Evolutionary conservation across 75 land plant species (phyloP).

Genomic region (Selaginella moellendorffii): DNA sequence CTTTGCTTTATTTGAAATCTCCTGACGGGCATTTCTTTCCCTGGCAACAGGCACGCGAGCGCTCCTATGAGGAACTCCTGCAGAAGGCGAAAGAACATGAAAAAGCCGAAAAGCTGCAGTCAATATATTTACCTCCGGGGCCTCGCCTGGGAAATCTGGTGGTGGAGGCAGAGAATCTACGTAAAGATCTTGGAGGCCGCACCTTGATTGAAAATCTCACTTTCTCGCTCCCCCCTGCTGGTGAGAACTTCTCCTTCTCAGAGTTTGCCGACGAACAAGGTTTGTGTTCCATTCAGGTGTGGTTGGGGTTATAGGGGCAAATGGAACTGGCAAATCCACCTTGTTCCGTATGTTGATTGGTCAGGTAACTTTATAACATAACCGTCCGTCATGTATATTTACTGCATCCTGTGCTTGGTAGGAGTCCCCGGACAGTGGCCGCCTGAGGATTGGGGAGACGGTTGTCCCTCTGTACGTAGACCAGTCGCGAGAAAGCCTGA

Average conservation of each 20-base stretch:
- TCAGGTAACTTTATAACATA: constrained; percentile 15
- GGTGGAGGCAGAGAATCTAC: constrained; percentile 21
- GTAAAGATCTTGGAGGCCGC: constrained; percentile 17
- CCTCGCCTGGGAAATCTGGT: constrained; percentile 25
- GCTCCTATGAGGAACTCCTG: constrained; percentile 24
- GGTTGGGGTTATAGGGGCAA: constrained; percentile 26
- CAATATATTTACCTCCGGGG: constrained; percentile 22
- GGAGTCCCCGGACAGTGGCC: constrained; percentile 20
- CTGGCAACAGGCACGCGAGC: constrained; percentile 26
- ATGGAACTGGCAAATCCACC: constrained; percentile 25
- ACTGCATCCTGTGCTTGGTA: too few species aligned
- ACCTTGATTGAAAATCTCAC: constrained; percentile 13
- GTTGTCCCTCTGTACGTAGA: constrained; percentile 25
- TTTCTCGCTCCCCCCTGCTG: constrained; percentile 26
- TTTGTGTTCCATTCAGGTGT: constrained; percentile 13
- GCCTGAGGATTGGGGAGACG: constrained; percentile 19
- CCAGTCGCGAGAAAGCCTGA: constrained; percentile 19
- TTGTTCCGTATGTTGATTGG: constrained; percentile 26
- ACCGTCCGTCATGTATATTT: too few species aligned
- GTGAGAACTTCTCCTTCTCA: too few species aligned
- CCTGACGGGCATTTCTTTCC: too few species aligned
- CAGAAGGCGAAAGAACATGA: constrained; percentile 21
- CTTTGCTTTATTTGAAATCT: too few species aligned
- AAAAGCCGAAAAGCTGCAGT: constrained; percentile 18
- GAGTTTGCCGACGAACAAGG: neutral